These are phyloP conservation scores for Taphrina pruni DNA, from an alignment of 1,139 yeast species.

Conservation along the genomic window DNA sequence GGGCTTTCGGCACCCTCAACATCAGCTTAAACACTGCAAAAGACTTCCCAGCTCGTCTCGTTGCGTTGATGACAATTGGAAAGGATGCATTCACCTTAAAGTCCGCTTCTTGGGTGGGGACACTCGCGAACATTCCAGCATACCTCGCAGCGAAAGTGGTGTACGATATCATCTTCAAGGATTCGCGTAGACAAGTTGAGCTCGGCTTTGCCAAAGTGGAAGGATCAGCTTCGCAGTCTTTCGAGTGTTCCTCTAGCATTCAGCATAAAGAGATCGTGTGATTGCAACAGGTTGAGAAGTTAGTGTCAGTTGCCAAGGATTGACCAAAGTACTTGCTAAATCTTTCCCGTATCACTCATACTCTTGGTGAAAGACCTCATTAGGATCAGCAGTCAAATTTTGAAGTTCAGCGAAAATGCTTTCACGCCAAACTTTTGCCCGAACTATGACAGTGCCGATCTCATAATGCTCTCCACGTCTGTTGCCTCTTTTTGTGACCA, in stretches of 20 bases:
- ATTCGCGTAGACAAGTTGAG: slow-evolving; percentile 6
- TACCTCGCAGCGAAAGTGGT: neutral
- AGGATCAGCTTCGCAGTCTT: neutral
- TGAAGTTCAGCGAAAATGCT: slow-evolving; percentile 31
- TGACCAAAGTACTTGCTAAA: no score
- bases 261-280: neutral
- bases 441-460: slow-evolving; percentile 4
- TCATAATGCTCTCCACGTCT: slow-evolving; percentile 14
- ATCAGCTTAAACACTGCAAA: slow-evolving; percentile 20
- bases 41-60: slow-evolving; percentile 22
- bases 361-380: neutral
- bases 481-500: slow-evolving; percentile 25
- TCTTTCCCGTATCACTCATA: neutral
- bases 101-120: slow-evolving; percentile 16
- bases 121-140: slow-evolving; percentile 17
- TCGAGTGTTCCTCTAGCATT: neutral
- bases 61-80: slow-evolving; percentile 22
- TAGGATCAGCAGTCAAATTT: slow-evolving; percentile 14
- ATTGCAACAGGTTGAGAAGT: neutral
- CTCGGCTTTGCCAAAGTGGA: neutral
- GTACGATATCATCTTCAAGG: slow-evolving; percentile 13
- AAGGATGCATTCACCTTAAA: slow-evolving; percentile 14
- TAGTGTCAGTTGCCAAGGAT: no score
- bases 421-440: slow-evolving; percentile 32
- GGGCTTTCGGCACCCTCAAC: slow-evolving; percentile 19